Base-by-base conservation (phyloP, 2,329 filamentous ascomycete genomes). In the Diaporthe velutina region DNA sequence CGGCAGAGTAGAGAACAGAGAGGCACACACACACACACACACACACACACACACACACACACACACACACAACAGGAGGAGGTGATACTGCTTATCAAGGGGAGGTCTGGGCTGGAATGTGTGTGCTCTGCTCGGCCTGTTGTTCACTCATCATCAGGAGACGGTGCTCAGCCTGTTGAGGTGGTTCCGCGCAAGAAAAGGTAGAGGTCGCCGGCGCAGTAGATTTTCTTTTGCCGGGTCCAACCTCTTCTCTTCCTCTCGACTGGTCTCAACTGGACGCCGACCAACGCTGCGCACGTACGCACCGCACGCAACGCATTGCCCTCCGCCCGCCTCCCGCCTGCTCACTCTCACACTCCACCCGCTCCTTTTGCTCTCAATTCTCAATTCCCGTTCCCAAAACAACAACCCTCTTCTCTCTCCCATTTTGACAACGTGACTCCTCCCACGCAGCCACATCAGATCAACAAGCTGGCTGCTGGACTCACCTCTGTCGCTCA, bases 71-170 rank as follows among this genome's bases (percentile, higher is more conserved):
- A 52, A 48, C 19, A 38, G 61, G 61, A 67, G 45, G 48, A 68
- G 45, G 48, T 19, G 33, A 52, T 68, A 22, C 48, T 68, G 64
- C 64, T 68, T 54, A 54, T 68, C 64, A 52, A 45, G 64, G 52
- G 45, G 48, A 54, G 45, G 50, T 68, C 48, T 40, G 64, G 64
- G 64, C 64, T 68, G 64, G 64, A 68, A 68, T 68, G 64, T 68
- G 64, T 68, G 64, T 45, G 64, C 45, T 54, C 33, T 30, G 35
- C n/a, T 33, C 45, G 45, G 64, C 12, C 33, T 35, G 38, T 67
- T 52, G 30, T 52, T 67, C 30, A 19, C 48, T 48, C 48, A 50
- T 48, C 48, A 50, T 68, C 64, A 68, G 64, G 45, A 68, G 64
- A 68, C 48, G 35, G 42, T 67, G 61, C 50, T 42, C 28, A 35